A percentile compares a stretch with the other conserved stretches of the same genome.
phyloP scores from a whole-genome alignment of 108 stramenopile species.

The Nitzschia sp. region DNA sequence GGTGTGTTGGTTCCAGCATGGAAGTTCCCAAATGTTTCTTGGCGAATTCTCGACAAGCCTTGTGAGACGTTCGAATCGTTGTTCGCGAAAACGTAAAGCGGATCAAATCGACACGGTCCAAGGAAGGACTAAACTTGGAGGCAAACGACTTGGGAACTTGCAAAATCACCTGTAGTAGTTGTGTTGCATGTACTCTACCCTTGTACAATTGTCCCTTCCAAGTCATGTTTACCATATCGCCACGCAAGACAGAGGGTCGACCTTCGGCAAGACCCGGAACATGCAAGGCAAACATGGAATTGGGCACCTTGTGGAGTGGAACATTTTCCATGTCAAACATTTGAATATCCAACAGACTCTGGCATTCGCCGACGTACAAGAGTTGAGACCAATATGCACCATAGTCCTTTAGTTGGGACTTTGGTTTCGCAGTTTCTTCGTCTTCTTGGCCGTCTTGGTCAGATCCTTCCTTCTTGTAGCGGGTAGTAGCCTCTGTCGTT shows the following conservation, averaged over 20 bases:
- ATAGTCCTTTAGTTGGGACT: conserved; percentile 25
- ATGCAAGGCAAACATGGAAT: conserved; percentile 26
- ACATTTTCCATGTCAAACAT: conserved; percentile 53
- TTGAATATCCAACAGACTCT: conserved; percentile 49
- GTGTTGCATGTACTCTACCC: conserved; percentile 38
- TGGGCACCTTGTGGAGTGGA: conserved; percentile 27
- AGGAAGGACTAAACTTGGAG: conserved; percentile 15
- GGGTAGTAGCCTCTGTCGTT: neutral
- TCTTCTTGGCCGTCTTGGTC: neutral
- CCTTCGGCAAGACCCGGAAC: conserved; percentile 65
- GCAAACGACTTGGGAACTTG: conserved; percentile 39
- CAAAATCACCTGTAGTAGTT: conserved; percentile 43
- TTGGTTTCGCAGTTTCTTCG: neutral
- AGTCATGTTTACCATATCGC: conserved; percentile 48
- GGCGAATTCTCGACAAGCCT: conserved; percentile 10
- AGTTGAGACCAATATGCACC: conserved; percentile 43
- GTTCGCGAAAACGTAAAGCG: conserved; percentile 62
- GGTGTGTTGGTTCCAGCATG: conserved; percentile 24
- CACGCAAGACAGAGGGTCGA: conserved; percentile 60
- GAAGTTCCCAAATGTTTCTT: conserved; percentile 6
- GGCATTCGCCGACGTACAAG: conserved; percentile 50
- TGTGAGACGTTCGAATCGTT: conserved; percentile 49
- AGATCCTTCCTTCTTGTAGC: neutral
- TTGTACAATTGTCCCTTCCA: conserved; percentile 35
- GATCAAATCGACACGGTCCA: conserved; percentile 47